These are phyloP conservation scores for Blastobotrys raffinosifermentans DNA, from an alignment of 1,139 yeast genomes.

Conservation along the genomic window DNA sequence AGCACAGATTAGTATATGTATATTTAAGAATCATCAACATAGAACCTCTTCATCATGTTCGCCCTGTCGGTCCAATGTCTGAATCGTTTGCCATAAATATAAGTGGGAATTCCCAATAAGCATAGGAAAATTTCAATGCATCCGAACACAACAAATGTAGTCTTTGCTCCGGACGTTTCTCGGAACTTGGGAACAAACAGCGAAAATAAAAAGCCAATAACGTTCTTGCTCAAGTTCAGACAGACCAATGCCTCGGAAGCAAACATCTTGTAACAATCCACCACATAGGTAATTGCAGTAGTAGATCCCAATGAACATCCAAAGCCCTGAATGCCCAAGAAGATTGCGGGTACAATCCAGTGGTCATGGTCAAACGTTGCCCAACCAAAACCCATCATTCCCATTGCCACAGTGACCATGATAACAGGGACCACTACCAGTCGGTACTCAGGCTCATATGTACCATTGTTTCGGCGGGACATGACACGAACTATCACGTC, in stretches of 20 bases:
- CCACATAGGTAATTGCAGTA: slow-evolving; percentile 55
- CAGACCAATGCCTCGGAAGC: slow-evolving; percentile 58
- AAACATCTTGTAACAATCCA: slow-evolving; percentile 53
- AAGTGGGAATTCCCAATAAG: slow-evolving; percentile 47
- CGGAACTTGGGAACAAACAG: slow-evolving; percentile 49
- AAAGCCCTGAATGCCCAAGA: slow-evolving; percentile 51
- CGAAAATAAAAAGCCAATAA: slow-evolving; percentile 52
- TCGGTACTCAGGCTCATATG: slow-evolving; percentile 60
- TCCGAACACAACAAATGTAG: slow-evolving; percentile 50
- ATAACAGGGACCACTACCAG: slow-evolving; percentile 50
- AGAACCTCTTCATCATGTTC: slow-evolving; percentile 24
- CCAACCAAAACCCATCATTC: slow-evolving; percentile 63
- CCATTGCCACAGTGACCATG: slow-evolving; percentile 43
- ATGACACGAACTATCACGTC: slow-evolving; percentile 40
- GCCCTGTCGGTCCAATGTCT: slow-evolving; percentile 42
- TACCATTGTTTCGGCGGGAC: slow-evolving; percentile 42
- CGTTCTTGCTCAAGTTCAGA: slow-evolving; percentile 49
- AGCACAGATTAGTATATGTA: too few species aligned
- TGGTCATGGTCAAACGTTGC: slow-evolving; percentile 41
- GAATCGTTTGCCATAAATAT: slow-evolving; percentile 48
- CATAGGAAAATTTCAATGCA: slow-evolving; percentile 47
- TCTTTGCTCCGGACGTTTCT: slow-evolving; percentile 40
- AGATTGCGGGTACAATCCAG: slow-evolving; percentile 58
- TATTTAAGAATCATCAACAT: slow-evolving; percentile 18
- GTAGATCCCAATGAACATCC: slow-evolving; percentile 59